phyloP scores from a whole-genome alignment of 2,329 filamentous ascomycete species.

The Xylariaceae sp. region DNA sequence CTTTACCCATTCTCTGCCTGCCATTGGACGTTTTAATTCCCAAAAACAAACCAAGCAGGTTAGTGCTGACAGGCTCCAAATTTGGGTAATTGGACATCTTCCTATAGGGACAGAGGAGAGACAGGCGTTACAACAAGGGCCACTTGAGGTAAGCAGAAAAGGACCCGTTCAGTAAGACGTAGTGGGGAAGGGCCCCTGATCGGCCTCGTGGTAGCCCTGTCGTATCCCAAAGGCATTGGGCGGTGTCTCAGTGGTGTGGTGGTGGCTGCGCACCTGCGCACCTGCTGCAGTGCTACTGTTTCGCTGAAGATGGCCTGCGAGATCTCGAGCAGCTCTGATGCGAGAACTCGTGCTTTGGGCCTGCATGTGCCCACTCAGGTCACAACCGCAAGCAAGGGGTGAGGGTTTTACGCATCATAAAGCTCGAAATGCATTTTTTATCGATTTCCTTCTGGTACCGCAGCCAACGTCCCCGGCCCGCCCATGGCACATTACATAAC shows the following conservation, averaged over 20 bases:
- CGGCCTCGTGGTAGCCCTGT: slow-evolving; percentile 19
- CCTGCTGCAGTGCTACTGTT: slow-evolving; percentile 12
- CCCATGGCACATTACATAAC: neutral
- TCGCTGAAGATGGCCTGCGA: slow-evolving; percentile 11
- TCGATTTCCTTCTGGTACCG: neutral
- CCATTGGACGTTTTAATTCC: neutral
- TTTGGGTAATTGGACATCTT: neutral
- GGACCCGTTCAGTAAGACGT: neutral
- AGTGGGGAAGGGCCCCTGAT: neutral
- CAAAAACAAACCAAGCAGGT: no score
- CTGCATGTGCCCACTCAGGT: slow-evolving; percentile 8
- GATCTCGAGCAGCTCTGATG: slow-evolving; percentile 10
- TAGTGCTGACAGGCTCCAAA: neutral
- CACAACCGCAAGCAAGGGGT: slow-evolving; percentile 3
- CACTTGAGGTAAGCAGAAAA: neutral
- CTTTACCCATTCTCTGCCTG: neutral
- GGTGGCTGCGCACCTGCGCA: slow-evolving; percentile 15
- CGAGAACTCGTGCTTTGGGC: slow-evolving; percentile 5
- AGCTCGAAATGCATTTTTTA: slow-evolving; percentile 6
- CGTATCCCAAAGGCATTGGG: slow-evolving; percentile 1
- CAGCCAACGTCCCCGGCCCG: neutral
- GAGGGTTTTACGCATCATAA: no score
- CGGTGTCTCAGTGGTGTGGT: slow-evolving; percentile 4
- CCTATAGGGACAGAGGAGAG: slow-evolving; percentile 5
- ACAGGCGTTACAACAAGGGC: neutral